phyloP scores from a whole-genome alignment of 2,329 filamentous ascomycete species.

The Ophiosphaerella herpotricha region DNA sequence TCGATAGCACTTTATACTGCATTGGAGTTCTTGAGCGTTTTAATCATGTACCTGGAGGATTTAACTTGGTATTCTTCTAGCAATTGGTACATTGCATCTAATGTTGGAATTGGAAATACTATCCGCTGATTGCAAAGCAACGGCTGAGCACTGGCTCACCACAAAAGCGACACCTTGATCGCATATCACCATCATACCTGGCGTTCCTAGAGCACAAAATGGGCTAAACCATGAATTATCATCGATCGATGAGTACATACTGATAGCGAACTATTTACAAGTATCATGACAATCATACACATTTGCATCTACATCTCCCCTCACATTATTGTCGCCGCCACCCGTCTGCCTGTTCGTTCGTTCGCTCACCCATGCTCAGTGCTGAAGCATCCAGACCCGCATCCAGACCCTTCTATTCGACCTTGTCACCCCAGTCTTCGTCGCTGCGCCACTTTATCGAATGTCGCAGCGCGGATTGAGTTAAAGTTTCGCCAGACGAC shows the following conservation, averaged over 20 bases:
- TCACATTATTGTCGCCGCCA: no score
- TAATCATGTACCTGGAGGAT: slow-evolving; percentile 26
- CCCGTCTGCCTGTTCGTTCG: no score
- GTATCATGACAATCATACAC: background rate
- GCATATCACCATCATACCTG: slow-evolving; percentile 3
- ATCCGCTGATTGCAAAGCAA: background rate
- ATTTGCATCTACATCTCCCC: background rate
- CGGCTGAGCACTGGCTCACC: background rate
- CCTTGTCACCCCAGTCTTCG: no score
- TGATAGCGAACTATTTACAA: background rate
- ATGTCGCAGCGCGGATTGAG: no score
- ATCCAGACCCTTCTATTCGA: no score
- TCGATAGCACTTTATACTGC: slow-evolving; percentile 11
- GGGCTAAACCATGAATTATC: background rate
- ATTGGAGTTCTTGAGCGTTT: slow-evolving; percentile 31
- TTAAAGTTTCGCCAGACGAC: no score
- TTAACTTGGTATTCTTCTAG: slow-evolving; percentile 13
- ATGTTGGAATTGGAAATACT: background rate
- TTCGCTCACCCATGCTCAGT: no score
- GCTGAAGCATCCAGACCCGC: no score
- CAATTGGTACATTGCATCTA: slow-evolving; percentile 1
- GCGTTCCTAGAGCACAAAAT: background rate
- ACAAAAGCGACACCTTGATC: slow-evolving; percentile 4
- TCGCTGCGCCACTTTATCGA: no score
- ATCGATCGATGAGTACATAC: slow-evolving; percentile 2